phyloP scores from a whole-genome alignment of 768 basidiomycete species.

The Mycena olivaceomarginata region DNA sequence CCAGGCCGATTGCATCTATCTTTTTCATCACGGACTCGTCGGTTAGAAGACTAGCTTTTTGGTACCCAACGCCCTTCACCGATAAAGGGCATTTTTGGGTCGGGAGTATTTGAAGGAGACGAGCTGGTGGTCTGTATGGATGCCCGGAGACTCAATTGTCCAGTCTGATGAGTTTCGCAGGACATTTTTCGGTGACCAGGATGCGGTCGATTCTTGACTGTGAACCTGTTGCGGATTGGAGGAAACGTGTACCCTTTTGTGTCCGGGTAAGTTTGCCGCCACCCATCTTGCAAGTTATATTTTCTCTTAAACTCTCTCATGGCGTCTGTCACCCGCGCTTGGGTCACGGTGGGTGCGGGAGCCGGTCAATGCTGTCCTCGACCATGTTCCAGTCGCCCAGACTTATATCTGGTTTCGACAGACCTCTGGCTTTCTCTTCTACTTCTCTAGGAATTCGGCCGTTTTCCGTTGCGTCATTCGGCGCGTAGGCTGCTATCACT shows the following conservation, averaged over 20 bases:
- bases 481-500: conserved; percentile 12
- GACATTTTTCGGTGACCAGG: not conserved
- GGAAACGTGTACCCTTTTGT: conserved; percentile 29
- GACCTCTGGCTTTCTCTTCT: not conserved
- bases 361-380: conserved; percentile 34
- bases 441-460: not conserved
- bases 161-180: conserved; percentile 17
- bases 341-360: conserved; percentile 28
- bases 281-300: conserved; percentile 30
- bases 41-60: no score
- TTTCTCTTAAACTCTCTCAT: conserved; percentile 20
- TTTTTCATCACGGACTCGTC: no score
- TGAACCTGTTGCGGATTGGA: not conserved
- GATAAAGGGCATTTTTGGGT: conserved; percentile 19
- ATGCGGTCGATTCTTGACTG: conserved; percentile 31
- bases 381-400: conserved; percentile 37
- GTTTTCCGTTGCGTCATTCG: conserved; percentile 29
- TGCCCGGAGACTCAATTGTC: not conserved
- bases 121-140: conserved; percentile 24
- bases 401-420: not conserved
- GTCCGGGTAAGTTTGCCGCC: conserved; percentile 38
- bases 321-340: not conserved
- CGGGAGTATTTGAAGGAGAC: conserved; percentile 11
- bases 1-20: no score
- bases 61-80: no score